These are phyloP conservation scores for Diaporthe ampelina DNA, from an alignment of 2,329 filamentous ascomycete genomes.

Conservation along the genomic window DNA sequence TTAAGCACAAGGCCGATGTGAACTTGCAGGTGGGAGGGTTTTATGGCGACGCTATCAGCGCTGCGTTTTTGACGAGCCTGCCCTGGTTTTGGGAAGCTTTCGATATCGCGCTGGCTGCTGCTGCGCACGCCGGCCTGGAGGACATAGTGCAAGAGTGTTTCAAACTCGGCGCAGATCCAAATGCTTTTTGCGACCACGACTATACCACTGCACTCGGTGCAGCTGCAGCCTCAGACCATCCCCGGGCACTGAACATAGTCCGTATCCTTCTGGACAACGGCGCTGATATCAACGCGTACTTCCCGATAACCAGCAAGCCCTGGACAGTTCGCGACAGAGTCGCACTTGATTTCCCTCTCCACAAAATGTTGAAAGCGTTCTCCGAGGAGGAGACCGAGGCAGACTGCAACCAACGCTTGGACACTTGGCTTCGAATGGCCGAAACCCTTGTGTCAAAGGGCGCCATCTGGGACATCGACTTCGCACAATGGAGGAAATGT, in stretches of 20 bases:
- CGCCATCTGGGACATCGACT: neutral
- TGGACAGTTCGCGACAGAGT: too few species aligned
- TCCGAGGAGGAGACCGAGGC: fast-evolving
- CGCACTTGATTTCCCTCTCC: neutral
- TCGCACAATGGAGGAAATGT: neutral
- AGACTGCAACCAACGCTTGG: neutral
- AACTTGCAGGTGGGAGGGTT: neutral
- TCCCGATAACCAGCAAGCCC: too few species aligned
- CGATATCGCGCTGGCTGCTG: neutral
- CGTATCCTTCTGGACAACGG: neutral
- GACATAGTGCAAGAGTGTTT: neutral
- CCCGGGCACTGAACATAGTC: neutral
- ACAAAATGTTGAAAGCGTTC: fast-evolving
- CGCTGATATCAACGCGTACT: neutral
- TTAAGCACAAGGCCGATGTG: neutral
- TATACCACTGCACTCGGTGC: neutral
- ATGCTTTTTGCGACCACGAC: neutral
- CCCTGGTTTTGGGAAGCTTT: too few species aligned
- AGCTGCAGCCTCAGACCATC: neutral
- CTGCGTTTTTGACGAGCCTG: neutral
- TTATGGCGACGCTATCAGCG: neutral
- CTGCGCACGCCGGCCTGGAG: neutral
- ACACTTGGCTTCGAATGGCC: neutral
- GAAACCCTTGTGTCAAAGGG: neutral
- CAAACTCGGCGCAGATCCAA: neutral